Percentiles rank a stretch among this genome's conserved stretches.
phyloP scores from a whole-genome alignment of 2,329 filamentous ascomycete genomes.

The Pezicula carpinea region DNA sequence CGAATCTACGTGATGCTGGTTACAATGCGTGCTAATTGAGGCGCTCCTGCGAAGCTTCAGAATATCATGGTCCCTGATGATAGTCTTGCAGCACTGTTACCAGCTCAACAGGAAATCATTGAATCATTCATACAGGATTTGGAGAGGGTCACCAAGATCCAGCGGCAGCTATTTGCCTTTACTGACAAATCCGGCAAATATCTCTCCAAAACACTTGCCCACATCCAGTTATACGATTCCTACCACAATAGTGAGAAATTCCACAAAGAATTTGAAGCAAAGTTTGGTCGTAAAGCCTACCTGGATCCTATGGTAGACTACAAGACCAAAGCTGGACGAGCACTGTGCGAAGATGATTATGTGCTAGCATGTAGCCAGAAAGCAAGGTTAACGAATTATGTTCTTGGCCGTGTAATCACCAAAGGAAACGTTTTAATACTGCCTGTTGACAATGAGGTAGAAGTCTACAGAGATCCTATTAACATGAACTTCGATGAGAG shows the following conservation, averaged over 20 bases:
- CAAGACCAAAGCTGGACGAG: conserved; percentile 4
- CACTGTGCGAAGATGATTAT: not conserved
- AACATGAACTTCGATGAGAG: too few species aligned
- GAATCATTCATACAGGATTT: not conserved
- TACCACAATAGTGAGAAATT: conserved; percentile 10
- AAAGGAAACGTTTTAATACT: too few species aligned
- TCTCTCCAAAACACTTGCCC: conserved; percentile 9
- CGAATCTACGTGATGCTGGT: not conserved
- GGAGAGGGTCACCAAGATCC: not conserved
- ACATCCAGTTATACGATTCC: conserved; percentile 13
- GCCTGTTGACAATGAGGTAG: too few species aligned
- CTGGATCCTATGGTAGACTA: conserved; percentile 11
- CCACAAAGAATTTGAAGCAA: conserved; percentile 4
- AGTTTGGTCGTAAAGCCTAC: conserved; percentile 3
- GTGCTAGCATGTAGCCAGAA: not conserved
- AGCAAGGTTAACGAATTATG: not conserved
- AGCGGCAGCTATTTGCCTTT: not conserved
- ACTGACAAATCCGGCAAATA: not conserved
- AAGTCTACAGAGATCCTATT: too few species aligned
- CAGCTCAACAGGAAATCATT: not conserved
- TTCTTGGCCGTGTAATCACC: not conserved
- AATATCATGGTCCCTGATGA: not conserved
- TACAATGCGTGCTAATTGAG: not conserved
- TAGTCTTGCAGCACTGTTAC: not conserved
- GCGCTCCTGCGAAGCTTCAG: not conserved